These are phyloP conservation scores for Carex myosuroides DNA, from an alignment of 176 grass and related monocot genomes.

Conservation along the genomic window DNA sequence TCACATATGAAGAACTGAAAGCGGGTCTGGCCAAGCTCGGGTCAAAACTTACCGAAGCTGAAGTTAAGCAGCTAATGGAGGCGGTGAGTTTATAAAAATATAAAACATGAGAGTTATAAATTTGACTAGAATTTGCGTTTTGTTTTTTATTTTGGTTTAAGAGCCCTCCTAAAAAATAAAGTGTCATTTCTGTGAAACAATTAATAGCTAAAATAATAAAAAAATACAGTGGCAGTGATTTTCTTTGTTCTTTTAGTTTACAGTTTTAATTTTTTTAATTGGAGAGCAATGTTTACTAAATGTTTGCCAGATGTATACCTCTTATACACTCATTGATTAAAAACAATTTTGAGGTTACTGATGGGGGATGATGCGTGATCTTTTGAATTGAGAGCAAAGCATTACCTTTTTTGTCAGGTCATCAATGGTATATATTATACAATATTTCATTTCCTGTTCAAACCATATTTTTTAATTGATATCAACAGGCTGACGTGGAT, in stretches of 20 bases:
- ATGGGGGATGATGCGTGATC: neutral
- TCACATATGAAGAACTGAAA: constrained; percentile 99
- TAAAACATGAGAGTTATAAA: neutral
- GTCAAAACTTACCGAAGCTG: constrained; percentile 77
- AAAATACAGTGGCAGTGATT: neutral
- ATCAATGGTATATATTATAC: neutral
- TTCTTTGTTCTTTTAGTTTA: neutral
- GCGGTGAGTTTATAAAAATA: constrained; percentile 50
- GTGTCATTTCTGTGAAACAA: neutral
- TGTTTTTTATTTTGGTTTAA: neutral
- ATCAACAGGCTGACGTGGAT: constrained; percentile 90
- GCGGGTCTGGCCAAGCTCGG: constrained; percentile 80
- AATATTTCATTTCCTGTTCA: neutral
- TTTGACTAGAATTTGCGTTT: neutral
- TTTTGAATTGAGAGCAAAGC: neutral
- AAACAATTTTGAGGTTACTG: neutral
- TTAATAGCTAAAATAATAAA: neutral
- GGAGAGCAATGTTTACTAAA: neutral
- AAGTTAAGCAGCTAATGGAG: constrained; percentile 99
- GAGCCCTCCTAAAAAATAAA: neutral
- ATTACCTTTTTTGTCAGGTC: neutral
- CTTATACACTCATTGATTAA: neutral
- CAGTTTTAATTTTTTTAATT: neutral
- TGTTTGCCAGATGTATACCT: neutral
- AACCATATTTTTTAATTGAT: neutral